Base-by-base conservation (phyloP, 2,329 filamentous ascomycete genomes). In the Atkinsonella texensis region DNA sequence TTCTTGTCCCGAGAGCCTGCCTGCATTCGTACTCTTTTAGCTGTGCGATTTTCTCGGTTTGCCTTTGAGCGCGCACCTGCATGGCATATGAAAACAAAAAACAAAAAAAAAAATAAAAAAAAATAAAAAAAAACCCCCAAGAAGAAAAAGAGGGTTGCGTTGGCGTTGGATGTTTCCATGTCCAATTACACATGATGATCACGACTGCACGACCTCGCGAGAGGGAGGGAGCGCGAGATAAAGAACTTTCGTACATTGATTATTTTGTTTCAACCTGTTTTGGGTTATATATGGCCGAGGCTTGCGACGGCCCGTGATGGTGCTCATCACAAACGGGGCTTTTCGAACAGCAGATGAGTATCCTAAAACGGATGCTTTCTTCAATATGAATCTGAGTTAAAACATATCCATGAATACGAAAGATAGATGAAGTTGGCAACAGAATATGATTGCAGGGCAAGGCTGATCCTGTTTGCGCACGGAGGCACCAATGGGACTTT, bases 1-100 rank as follows among this genome's bases (percentile, higher is more conserved):
- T 11, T 20, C 15, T 39, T 38, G 12, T 45, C 20, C 38, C 4
- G 13, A 35, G 10, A 40, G 32, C 31, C 39, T 35, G 6, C 38
- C 35, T 41, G 20, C 38, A 20, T 39, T 17, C 31, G 28, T 28
- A 33, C n/a, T 13, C 11, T 45, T 45, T 31, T 31, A n/a, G 12
- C 8, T 35, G 17, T 41, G 12, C 45, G 18, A 20, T 31, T n/a
- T 43, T 35, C 56, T 62, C 52, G 55, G 62, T 61, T 60, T 60
- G 56, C 61, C 51, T 57, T 62, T 58, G 55, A 66, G 66, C 66
- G 66, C 66, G 64, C 58, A 63, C 62, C 63, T 67, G 63, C 63
- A 66, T 63, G 57, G 59, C 60, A 62, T 65, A 53, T 62, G 58
- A 61, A 50, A 60, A 59, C n/a, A 51, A 13, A 38, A 40, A 49